Evolutionary conservation across 2,329 filamentous ascomycete genomes (phyloP), one percentile per base, ranked within the genome.

Genomic region (Cercospora zeina): DNA sequence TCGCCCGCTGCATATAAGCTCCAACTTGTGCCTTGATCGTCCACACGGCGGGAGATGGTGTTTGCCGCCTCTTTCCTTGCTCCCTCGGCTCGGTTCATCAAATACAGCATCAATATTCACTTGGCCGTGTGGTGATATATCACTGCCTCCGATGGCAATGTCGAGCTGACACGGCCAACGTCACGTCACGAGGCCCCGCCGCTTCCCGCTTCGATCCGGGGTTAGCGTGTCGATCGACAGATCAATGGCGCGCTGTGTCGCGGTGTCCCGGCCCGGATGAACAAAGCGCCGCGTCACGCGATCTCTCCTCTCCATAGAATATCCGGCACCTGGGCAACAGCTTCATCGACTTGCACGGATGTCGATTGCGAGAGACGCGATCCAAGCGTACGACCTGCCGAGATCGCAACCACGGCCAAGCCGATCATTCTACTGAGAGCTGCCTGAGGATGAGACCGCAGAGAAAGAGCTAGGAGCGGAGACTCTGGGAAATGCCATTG

Each of bases 141-240:
- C 9, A 30, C n/a, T 36, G 30, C 31, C 16, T 21, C 16, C 6
- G 34, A 24, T 14, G 53, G 37, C 37, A 42, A 42, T 34, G 33
- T 39, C 47, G 24, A 30, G 47, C 47, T 51, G 47, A 51, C 30
- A 13, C n/a, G 47, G n/a, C 24, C 24, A 30, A 24, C 6, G 10
- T 51, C 24, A 51, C 47, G 47, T 45, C 19, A 51, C 47, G 47
- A 31, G 30, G 13, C 47, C n/a, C 19, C 24, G 16, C 39, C 53
- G 21, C 33, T 55, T 42, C 34, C 53, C 53, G 53, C 33, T 55
- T 37, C 13, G 16, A 39, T 55, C 53, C 53, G 53, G 53, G 36
- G 36, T 51, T 55, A 55, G 53, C 53, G 53, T 39, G 31, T 16
- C 36, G 53, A 55, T 55, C 53, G 53, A 39, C 53, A 54, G 50